Percentiles rank a stretch among this genome's conserved stretches.
These are phyloP conservation scores for Fomitopsis pulvina DNA, from an alignment of 768 basidiomycete genomes.

Conservation along the genomic window DNA sequence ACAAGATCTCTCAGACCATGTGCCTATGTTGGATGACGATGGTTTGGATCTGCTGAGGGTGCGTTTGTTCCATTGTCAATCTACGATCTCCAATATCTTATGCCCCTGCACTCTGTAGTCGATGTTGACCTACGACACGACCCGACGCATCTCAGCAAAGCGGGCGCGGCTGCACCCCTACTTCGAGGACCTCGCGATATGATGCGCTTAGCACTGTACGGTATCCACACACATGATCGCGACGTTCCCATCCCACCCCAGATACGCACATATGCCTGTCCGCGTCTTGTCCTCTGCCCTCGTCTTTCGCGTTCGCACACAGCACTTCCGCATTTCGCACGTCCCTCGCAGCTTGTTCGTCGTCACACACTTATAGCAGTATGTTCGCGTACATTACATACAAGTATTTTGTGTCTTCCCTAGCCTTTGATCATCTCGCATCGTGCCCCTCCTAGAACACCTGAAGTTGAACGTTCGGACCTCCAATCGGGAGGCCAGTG, in stretches of 20 bases:
- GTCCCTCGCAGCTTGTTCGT: not conserved
- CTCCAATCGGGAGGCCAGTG: too few species aligned
- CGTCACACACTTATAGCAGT: constrained; percentile 5
- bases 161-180: constrained; percentile 46
- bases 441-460: too few species aligned
- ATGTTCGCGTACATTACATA: constrained; percentile 8
- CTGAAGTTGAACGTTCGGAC: too few species aligned
- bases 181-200: constrained; percentile 41
- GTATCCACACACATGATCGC: not conserved
- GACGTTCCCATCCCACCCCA: not conserved
- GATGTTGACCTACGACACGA: constrained; percentile 75
- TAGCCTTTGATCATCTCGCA: constrained; percentile 3
- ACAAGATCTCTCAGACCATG: constrained; percentile 61
- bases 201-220: too few species aligned
- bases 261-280: not conserved
- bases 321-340: not conserved
- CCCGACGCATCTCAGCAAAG: constrained; percentile 84
- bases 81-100: too few species aligned
- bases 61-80: constrained; percentile 10
- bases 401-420: constrained; percentile 1
- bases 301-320: not conserved
- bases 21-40: constrained; percentile 64
- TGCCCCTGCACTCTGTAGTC: constrained; percentile 21
- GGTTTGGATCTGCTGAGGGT: constrained; percentile 83
- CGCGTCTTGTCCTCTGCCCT: not conserved